A percentile compares a stretch with the other conserved stretches of the same genome.
Conservation (phyloP, 345 rosid genomes). For the Mercurialis annua region DNA sequence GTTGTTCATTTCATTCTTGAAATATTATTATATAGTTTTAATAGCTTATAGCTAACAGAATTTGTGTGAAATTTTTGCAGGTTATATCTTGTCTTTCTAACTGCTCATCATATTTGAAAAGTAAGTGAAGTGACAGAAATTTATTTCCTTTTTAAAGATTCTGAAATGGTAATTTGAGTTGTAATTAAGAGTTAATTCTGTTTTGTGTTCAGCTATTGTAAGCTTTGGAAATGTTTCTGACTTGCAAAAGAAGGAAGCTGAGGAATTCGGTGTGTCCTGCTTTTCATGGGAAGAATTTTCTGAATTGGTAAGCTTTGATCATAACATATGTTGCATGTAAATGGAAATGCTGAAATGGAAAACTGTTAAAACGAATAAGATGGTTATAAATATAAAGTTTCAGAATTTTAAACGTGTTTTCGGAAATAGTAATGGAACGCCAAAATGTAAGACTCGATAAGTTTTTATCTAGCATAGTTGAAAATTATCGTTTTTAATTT, state of each 20-base stretch:
- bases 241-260: constrained; percentile 67
- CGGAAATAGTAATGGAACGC: no score
- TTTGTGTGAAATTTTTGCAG: constrained; percentile 35
- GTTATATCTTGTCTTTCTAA: constrained; percentile 64
- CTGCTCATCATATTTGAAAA: constrained; percentile 61
- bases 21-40: constrained; percentile 1
- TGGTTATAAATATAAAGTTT: no score
- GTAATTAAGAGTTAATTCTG: neutral
- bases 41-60: constrained; percentile 7
- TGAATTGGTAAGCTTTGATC: constrained; percentile 56
- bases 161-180: neutral
- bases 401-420: no score
- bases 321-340: no score
- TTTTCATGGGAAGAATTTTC: constrained; percentile 80
- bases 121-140: constrained; percentile 36
- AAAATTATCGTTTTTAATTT: neutral
- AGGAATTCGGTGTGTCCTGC: constrained; percentile 63
- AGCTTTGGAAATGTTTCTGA: constrained; percentile 60
- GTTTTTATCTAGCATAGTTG: no score
- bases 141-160: neutral
- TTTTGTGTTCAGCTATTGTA: constrained; percentile 56
- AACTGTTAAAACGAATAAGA: no score
- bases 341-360: no score
- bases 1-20: constrained; percentile 14
- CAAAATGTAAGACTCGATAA: no score